Conservation (phyloP, 2,329 filamentous ascomycete species). For the Mollisia scopiformis region DNA sequence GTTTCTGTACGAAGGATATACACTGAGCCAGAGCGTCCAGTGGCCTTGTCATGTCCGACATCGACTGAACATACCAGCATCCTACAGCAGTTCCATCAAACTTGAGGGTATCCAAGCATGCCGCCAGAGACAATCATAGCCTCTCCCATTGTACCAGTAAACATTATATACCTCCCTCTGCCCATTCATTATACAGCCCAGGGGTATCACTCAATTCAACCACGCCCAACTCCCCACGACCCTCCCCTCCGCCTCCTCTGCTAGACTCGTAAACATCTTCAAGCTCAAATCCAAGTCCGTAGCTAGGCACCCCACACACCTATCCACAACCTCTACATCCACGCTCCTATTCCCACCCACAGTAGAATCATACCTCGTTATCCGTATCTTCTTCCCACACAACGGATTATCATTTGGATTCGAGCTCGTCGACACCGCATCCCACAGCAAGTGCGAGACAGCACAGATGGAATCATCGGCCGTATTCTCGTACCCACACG, state of each 20-base stretch:
- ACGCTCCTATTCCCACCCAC: constrained; percentile 57
- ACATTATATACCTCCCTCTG: constrained; percentile 13
- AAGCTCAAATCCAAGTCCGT: constrained; percentile 48
- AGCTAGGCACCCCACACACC: constrained; percentile 51
- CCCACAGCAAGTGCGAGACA: constrained; percentile 69
- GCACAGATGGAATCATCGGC: constrained; percentile 64
- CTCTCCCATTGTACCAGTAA: constrained; percentile 10
- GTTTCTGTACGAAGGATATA: too few relatives aligned
- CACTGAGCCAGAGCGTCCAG: too few relatives aligned
- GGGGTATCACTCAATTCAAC: constrained; percentile 27
- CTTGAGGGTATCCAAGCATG: background rate
- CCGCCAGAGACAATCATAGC: background rate
- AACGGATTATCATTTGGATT: constrained; percentile 68
- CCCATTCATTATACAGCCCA: background rate
- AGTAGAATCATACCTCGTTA: constrained; percentile 51
- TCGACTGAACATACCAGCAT: background rate
- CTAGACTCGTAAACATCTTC: constrained; percentile 46
- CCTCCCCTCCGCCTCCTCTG: constrained; percentile 46
- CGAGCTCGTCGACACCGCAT: constrained; percentile 53
- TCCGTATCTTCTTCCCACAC: constrained; percentile 68
- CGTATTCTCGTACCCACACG: constrained; percentile 64
- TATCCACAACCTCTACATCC: constrained; percentile 66
- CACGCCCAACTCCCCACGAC: constrained; percentile 43
- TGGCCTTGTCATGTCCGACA: too few relatives aligned
- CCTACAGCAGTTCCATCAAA: background rate